Evolutionary conservation across 2,329 filamentous ascomycete species (phyloP).

Genomic region (Cordyceps pruinosa): DNA sequence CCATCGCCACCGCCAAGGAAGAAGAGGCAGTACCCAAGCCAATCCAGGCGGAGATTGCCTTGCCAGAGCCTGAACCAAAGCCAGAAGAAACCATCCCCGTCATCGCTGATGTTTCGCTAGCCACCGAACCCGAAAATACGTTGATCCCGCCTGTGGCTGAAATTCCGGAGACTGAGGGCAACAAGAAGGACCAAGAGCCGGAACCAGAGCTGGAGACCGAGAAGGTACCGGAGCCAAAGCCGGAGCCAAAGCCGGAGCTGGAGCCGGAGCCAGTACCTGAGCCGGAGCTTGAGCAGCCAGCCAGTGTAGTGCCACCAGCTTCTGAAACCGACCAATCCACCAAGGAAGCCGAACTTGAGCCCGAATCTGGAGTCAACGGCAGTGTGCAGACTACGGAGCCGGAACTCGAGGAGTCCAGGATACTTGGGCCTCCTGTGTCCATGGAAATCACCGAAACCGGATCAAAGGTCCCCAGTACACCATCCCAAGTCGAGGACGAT

Average conservation of each 20-base stretch:
- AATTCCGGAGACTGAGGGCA: not conserved
- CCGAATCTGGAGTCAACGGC: not conserved
- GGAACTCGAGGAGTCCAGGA: not conserved
- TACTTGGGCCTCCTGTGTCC: constrained; percentile 12
- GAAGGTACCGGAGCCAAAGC: not conserved
- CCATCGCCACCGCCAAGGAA: constrained; percentile 15
- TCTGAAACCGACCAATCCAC: not conserved
- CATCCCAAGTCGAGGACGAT: constrained; percentile 43
- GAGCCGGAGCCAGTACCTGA: not conserved
- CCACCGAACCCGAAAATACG: not conserved
- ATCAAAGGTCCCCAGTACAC: constrained; percentile 37
- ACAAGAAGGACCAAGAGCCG: not conserved
- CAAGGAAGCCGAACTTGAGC: not conserved
- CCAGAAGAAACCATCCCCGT: not conserved
- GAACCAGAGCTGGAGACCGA: not conserved
- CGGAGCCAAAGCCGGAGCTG: not conserved
- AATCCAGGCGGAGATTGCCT: not conserved
- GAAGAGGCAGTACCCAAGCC: not conserved
- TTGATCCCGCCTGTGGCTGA: not conserved
- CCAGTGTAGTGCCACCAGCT: not conserved
- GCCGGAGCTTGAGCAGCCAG: not conserved
- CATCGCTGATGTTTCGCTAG: not conserved
- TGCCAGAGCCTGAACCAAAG: not conserved
- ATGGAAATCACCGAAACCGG: constrained; percentile 24
- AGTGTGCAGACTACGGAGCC: not conserved